Conservation (phyloP, 495 filamentous ascomycete species). For the Aspergillus homomorphus region DNA sequence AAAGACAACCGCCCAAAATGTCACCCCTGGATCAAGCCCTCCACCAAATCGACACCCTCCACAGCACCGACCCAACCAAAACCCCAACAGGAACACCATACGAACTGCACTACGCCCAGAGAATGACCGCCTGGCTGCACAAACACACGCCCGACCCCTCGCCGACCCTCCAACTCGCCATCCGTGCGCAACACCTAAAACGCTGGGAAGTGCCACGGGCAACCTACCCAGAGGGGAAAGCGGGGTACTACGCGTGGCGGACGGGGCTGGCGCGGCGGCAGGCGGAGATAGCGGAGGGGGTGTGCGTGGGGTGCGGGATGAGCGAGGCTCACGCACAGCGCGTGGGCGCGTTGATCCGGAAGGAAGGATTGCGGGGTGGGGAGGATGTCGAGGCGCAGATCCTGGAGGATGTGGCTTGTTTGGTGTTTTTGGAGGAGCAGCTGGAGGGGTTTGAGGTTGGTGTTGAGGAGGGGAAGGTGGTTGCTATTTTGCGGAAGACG, state of each 20-base stretch:
- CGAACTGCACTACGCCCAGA: slow-evolving; percentile 74
- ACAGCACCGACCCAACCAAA: slow-evolving; percentile 12
- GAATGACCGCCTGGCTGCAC: slow-evolving; percentile 70
- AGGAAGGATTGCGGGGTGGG: slow-evolving; percentile 59
- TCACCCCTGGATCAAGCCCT: slow-evolving; percentile 48
- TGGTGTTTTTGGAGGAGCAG: slow-evolving; percentile 84
- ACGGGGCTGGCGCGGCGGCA: slow-evolving; percentile 66
- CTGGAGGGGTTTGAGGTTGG: slow-evolving; percentile 69
- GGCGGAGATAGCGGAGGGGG: slow-evolving; percentile 56
- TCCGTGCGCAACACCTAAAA: slow-evolving; percentile 77
- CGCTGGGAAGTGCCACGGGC: slow-evolving; percentile 76
- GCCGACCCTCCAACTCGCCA: slow-evolving; percentile 63
- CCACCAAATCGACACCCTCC: slow-evolving; percentile 57
- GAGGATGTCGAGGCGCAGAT: slow-evolving; percentile 70
- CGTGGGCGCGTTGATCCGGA: slow-evolving; percentile 60
- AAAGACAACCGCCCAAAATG: slow-evolving; percentile 12
- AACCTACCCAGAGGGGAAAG: slow-evolving; percentile 63
- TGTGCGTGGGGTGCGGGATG: slow-evolving; percentile 53
- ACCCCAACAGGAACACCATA: slow-evolving; percentile 47
- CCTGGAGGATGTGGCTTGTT: slow-evolving; percentile 79
- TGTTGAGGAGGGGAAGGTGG: slow-evolving; percentile 69
- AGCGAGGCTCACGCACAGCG: slow-evolving; percentile 44
- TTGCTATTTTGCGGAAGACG: slow-evolving; percentile 73
- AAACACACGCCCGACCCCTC: slow-evolving; percentile 54
- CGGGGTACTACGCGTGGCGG: slow-evolving; percentile 76